Conservation (phyloP, 2,329 filamentous ascomycete species). For the Hypocreales sp. region DNA sequence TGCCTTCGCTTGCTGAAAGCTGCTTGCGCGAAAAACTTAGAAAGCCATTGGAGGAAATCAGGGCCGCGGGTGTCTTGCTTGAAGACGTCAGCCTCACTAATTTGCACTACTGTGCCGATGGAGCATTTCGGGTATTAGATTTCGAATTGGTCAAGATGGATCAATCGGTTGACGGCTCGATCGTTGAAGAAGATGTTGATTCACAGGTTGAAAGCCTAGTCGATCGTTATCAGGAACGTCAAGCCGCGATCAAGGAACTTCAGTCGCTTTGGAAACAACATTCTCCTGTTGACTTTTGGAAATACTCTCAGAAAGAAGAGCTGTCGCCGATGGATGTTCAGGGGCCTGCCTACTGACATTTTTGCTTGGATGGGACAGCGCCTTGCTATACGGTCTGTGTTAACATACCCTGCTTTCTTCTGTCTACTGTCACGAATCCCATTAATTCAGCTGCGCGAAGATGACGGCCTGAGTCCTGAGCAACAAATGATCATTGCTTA, state of each 20-base stretch:
- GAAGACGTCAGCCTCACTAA: constrained; percentile 1
- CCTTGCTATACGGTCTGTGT: too few relatives aligned
- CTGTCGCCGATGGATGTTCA: neutral
- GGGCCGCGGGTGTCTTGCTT: neutral
- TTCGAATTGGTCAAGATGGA: constrained; percentile 1
- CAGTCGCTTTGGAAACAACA: neutral
- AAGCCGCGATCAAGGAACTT: neutral
- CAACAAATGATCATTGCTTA: too few relatives aligned
- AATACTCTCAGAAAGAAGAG: neutral
- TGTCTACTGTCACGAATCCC: too few relatives aligned
- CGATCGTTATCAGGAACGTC: neutral
- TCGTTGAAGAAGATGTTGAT: neutral
- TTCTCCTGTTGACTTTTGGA: neutral
- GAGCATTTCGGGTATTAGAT: neutral
- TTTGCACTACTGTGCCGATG: neutral
- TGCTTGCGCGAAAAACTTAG: neutral
- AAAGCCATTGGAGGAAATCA: neutral
- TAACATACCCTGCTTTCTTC: too few relatives aligned
- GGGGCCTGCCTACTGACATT: neutral
- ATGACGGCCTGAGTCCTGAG: too few relatives aligned
- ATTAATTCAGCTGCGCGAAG: too few relatives aligned
- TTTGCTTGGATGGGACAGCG: neutral
- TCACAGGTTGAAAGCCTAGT: neutral
- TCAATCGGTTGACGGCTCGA: neutral
- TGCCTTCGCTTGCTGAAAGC: neutral